Evolutionary conservation across 305 asterid genomes (phyloP), one percentile per base, ranked within the genome.

Genomic region (Fraxinus angustifolia): DNA sequence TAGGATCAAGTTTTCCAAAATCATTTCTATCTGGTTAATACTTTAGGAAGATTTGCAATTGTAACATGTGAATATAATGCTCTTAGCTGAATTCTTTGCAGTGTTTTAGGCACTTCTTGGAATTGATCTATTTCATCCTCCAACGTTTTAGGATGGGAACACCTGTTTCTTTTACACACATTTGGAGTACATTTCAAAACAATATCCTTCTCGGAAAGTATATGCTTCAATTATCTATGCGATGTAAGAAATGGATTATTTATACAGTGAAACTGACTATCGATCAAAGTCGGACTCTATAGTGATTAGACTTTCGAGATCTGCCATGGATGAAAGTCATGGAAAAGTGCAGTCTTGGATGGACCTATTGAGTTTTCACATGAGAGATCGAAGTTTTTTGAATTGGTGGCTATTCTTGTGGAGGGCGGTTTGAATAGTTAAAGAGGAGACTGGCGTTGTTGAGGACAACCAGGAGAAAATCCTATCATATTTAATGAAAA

Each of bases 261-360:
- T 88, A 74, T 84, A 91, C 17, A 88, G 91, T 21, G 90, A 90
- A 79, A 88, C 91, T 4, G 89, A 89, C 76, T 86, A 89, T 65
- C 81, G 90, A 83, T 91, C 96, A 33, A 92, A 84, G 79, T 83
- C 90, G 2, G 94, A 93, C 73, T 83, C 90, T 2, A 84, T 84
- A 79, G 93, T 92, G 78, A 91, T 94, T 96, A 88, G 88, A 73
- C 87, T 94, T 38, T 34, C 92, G 81, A 87, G 96, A 88, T 82
- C 90, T 26, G 97, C 96, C 71, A 89, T 94, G 97, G 97, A 93
- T 34, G 84, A 87, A 87, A 91, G 92, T 40, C 97, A 87, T 75
- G 94, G 89, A 68, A 88, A 93, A 33, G 83, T 92, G 65, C 96
- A 91, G 75, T 88, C 90, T 16, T 82, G 60, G 92, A 87, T 8